A percentile compares a stretch with the other conserved stretches of the same genome.
phyloP scores from a whole-genome alignment of 176 grass and related monocot species.

The Leersia perrieri region DNA sequence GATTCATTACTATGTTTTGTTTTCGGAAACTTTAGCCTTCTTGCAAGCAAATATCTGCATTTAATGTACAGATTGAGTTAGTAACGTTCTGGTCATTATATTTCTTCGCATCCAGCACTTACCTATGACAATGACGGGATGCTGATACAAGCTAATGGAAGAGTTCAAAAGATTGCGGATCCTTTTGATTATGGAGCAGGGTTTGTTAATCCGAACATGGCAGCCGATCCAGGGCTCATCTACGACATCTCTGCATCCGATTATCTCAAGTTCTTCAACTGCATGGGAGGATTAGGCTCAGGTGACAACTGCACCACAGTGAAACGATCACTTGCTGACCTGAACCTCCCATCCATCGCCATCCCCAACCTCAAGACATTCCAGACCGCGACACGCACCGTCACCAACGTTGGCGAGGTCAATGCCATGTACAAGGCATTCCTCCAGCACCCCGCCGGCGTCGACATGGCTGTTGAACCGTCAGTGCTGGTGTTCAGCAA shows the following conservation, averaged over 20 bases:
- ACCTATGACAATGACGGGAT: conserved; percentile 22
- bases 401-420: background rate
- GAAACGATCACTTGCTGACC: background rate
- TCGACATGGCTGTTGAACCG: background rate
- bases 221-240: conserved; percentile 41
- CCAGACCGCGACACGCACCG: too few species aligned
- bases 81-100: background rate
- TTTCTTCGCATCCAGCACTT: conserved; percentile 19
- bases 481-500: background rate
- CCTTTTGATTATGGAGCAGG: conserved; percentile 64
- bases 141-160: conserved; percentile 33
- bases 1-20: too few species aligned
- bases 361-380: conserved; percentile 42
- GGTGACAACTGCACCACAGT: background rate
- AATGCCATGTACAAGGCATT: background rate
- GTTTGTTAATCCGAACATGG: conserved; percentile 32
- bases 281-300: background rate
- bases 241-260: conserved; percentile 49
- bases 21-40: too few species aligned
- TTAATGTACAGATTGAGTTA: background rate
- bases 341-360: conserved; percentile 46
- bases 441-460: background rate
- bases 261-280: conserved; percentile 42
- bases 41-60: too few species aligned
- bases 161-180: conserved; percentile 38